phyloP scores from a whole-genome alignment of 305 asterid species.

The Withania somnifera region DNA sequence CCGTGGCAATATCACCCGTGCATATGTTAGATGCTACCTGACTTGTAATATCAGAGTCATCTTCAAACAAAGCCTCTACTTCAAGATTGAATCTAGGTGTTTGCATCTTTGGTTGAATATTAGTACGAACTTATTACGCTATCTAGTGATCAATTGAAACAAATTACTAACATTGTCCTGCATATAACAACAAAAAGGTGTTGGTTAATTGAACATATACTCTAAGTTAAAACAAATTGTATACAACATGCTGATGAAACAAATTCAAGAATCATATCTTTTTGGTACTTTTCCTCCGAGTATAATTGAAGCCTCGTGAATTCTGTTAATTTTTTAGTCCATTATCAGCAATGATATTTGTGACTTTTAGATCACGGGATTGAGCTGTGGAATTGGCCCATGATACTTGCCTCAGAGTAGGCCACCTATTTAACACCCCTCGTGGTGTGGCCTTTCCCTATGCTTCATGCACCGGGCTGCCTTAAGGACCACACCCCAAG shows the following conservation, averaged over 20 bases:
- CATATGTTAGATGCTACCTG: constrained; percentile 33
- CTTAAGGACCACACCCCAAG: no score
- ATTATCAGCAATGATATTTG: not conserved
- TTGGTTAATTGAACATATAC: not conserved
- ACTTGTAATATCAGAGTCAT: constrained; percentile 24
- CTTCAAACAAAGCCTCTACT: constrained; percentile 21
- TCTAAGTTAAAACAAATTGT: not conserved
- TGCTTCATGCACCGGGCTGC: not conserved
- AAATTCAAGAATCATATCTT: not conserved
- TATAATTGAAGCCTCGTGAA: not conserved
- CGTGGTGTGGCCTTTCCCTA: not conserved
- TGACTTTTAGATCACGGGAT: not conserved
- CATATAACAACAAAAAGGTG: not conserved
- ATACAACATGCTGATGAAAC: not conserved
- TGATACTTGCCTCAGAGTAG: not conserved
- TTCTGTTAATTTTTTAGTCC: not conserved
- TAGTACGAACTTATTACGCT: not conserved
- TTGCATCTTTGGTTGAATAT: constrained; percentile 35
- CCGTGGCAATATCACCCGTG: not conserved
- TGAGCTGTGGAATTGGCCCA: not conserved
- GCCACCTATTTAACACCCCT: not conserved
- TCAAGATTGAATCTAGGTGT: constrained; percentile 27
- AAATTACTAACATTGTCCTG: constrained; percentile 7
- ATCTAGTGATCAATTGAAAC: not conserved
- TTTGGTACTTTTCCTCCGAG: not conserved